These are phyloP conservation scores for Cladosporium velox DNA, from an alignment of 2,329 filamentous ascomycete species.

Conservation along the genomic window DNA sequence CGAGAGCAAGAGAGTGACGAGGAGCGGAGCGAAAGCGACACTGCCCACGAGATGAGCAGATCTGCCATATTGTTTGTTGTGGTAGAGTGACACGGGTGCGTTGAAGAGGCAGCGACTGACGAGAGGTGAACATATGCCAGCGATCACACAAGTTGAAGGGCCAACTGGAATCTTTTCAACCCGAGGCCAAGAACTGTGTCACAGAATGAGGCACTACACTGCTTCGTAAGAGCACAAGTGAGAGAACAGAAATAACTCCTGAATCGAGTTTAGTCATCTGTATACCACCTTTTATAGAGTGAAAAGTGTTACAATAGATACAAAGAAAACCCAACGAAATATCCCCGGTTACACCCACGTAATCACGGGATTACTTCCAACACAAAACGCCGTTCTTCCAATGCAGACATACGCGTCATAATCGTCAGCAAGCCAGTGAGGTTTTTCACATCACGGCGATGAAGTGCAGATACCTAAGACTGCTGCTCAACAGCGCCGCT, in stretches of 20 bases:
- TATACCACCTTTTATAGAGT: neutral
- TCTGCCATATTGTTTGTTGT: neutral
- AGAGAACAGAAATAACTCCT: neutral
- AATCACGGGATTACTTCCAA: neutral
- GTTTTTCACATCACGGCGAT: neutral
- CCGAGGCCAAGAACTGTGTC: neutral
- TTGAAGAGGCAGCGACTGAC: neutral
- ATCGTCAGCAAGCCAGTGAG: neutral
- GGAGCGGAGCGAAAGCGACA: neutral
- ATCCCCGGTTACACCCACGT: neutral
- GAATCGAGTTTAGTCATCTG: neutral
- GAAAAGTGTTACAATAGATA: neutral
- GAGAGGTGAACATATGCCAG: neutral
- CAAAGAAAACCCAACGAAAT: neutral
- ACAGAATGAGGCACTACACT: neutral
- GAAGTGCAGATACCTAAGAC: conserved; percentile 6
- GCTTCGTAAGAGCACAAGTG: neutral
- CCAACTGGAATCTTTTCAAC: neutral
- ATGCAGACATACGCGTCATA: conserved; percentile 10
- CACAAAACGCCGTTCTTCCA: neutral
- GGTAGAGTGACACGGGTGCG: neutral
- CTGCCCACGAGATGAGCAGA: neutral
- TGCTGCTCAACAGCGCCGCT: conserved; percentile 11
- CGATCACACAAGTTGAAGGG: neutral
- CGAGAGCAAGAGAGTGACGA: neutral